Percentiles rank a stretch among this genome's conserved stretches.
phyloP scores from a whole-genome alignment of 176 grass and related monocot species.

The Tillandsia fasciculata region DNA sequence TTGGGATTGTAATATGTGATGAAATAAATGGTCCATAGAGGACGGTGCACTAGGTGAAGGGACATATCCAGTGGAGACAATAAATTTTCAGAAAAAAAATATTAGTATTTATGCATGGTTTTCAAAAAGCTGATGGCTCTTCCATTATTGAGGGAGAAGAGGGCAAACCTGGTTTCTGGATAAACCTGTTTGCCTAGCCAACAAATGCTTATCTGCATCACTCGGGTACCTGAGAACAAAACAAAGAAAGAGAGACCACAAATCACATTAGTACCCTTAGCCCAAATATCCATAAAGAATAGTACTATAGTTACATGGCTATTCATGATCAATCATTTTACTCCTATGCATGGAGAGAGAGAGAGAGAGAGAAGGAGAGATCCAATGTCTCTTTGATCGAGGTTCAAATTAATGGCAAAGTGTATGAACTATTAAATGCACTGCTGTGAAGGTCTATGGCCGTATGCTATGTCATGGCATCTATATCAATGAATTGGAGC shows the following conservation, averaged over 20 bases:
- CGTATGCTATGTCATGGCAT: not conserved
- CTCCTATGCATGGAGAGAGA: not conserved
- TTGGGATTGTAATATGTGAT: too few species aligned
- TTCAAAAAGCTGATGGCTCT: not conserved
- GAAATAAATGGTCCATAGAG: too few species aligned
- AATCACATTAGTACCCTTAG: not conserved
- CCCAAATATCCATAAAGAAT: constrained; percentile 9
- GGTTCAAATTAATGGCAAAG: not conserved
- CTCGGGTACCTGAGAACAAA: constrained; percentile 82
- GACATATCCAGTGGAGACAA: too few species aligned
- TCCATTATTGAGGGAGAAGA: not conserved
- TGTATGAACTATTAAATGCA: not conserved
- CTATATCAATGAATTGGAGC: not conserved
- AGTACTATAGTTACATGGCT: too few species aligned
- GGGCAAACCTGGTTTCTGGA: constrained; percentile 95
- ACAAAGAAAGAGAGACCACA: constrained; percentile 11
- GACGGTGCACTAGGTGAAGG: too few species aligned
- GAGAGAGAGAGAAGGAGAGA: not conserved
- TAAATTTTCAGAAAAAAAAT: too few species aligned
- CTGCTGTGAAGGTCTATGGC: not conserved
- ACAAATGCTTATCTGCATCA: constrained; percentile 99
- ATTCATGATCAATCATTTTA: not conserved
- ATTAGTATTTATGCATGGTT: not conserved
- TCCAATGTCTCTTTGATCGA: not conserved
- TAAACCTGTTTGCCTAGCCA: constrained; percentile 96